phyloP scores from a whole-genome alignment of 2,329 filamentous ascomycete genomes.

The Catunica adiposa region DNA sequence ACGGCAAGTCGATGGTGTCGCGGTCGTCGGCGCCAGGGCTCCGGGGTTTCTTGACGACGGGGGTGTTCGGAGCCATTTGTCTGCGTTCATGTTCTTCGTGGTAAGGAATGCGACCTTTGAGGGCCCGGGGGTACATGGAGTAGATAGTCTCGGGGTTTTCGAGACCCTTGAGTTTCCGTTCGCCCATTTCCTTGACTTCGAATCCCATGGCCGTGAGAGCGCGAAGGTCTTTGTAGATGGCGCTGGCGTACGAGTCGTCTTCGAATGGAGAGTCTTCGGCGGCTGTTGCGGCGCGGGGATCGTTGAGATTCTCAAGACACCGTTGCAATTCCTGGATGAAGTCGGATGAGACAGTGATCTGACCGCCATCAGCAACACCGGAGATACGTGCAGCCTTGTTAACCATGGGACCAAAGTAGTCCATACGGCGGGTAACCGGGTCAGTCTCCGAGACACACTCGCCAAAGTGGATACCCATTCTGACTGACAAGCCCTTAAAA shows the following conservation, averaged over 20 bases:
- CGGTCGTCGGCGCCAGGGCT: too few species aligned
- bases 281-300: conserved; percentile 26
- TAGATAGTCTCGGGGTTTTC: conserved; percentile 96
- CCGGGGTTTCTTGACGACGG: conserved; percentile 23
- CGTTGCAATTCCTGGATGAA: conserved; percentile 93
- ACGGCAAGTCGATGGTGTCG: conserved; percentile 45
- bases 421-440: conserved; percentile 93
- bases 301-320: conserved; percentile 75
- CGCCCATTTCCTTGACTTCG: conserved; percentile 89
- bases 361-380: conserved; percentile 84
- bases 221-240: conserved; percentile 74
- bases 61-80: not conserved
- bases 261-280: conserved; percentile 44
- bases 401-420: conserved; percentile 98
- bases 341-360: conserved; percentile 91
- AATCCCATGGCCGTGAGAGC: conserved; percentile 83
- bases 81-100: conserved; percentile 29
- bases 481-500: conserved; percentile 83
- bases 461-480: conserved; percentile 96
- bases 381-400: conserved; percentile 92
- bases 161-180: conserved; percentile 86
- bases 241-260: conserved; percentile 55
- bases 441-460: conserved; percentile 88
- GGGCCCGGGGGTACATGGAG: conserved; percentile 79
- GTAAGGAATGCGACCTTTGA: conserved; percentile 62